phyloP scores from a whole-genome alignment of 106 monocot species.

The Gastrodia elata region DNA sequence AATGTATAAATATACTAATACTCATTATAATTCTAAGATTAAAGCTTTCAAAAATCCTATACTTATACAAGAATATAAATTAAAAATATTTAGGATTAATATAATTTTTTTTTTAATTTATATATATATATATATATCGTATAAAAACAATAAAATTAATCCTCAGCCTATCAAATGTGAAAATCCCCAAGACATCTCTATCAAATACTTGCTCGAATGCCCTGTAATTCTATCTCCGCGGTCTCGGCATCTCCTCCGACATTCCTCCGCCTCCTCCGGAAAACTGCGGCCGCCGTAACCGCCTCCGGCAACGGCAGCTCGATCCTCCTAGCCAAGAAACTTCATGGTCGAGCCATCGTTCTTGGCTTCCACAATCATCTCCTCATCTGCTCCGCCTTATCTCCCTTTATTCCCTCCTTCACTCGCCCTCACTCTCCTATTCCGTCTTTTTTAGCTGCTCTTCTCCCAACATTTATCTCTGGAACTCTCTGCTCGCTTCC shows the following conservation, averaged over 20 bases:
- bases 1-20: too few species aligned
- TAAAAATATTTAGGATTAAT: too few species aligned
- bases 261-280: slow-evolving; percentile 10
- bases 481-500: slow-evolving; percentile 52
- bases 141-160: too few species aligned
- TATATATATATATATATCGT: too few species aligned
- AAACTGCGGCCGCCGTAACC: slow-evolving; percentile 3
- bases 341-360: slow-evolving; percentile 19
- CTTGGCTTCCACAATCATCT: slow-evolving; percentile 19
- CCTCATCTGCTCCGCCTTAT: slow-evolving; percentile 25
- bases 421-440: slow-evolving; percentile 16
- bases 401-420: slow-evolving; percentile 33
- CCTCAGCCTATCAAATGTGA: too few species aligned
- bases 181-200: too few species aligned
- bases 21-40: too few species aligned
- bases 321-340: slow-evolving; percentile 7
- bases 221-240: too few species aligned
- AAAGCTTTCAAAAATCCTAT: too few species aligned
- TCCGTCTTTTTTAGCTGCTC: slow-evolving; percentile 22
- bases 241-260: background rate
- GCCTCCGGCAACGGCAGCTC: slow-evolving; percentile 6
- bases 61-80: too few species aligned
- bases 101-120: too few species aligned
- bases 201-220: too few species aligned
- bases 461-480: slow-evolving; percentile 14